Evolutionary conservation across 2,329 filamentous ascomycete species (phyloP).

Genomic region (Epichloe coenophiala): DNA sequence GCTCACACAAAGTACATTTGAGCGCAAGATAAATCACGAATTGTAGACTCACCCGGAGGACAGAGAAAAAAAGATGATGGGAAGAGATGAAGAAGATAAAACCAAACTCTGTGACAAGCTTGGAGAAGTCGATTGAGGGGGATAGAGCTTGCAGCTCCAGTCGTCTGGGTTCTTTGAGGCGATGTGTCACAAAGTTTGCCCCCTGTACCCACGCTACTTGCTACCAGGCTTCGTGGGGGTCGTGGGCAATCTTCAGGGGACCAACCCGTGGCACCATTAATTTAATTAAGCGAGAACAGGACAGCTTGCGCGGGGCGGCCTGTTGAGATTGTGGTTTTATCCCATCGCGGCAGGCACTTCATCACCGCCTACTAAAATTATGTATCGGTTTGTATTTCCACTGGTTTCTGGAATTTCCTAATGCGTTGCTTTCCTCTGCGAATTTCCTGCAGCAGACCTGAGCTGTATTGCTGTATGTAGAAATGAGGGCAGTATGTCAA

Average conservation of each 20-base stretch:
- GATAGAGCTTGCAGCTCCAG: conserved; percentile 1
- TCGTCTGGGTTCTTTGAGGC: conserved; percentile 18
- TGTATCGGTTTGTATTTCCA: too few relatives aligned
- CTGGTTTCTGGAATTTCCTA: too few relatives aligned
- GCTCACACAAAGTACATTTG: neutral
- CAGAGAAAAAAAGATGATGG: neutral
- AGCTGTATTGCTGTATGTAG: too few relatives aligned
- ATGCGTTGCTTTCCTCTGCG: too few relatives aligned
- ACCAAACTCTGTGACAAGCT: neutral
- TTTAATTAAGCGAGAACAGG: conserved; percentile 4
- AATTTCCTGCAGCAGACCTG: too few relatives aligned
- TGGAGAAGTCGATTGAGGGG: neutral
- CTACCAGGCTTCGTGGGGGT: neutral
- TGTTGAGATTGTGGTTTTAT: too few relatives aligned
- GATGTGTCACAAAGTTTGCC: conserved; percentile 20
- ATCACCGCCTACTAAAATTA: too few relatives aligned
- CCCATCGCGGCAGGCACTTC: too few relatives aligned
- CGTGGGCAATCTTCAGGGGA: neutral
- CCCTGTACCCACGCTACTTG: neutral
- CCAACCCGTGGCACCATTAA: neutral
- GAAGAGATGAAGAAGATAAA: neutral
- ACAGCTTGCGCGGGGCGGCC: neutral
- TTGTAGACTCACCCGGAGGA: neutral
- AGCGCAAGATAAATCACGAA: neutral
- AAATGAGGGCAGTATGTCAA: too few relatives aligned